A percentile compares a stretch with the other conserved stretches of the same genome.
phyloP scores from a whole-genome alignment of 768 basidiomycete genomes.

The Leucocoprinus sp. region DNA sequence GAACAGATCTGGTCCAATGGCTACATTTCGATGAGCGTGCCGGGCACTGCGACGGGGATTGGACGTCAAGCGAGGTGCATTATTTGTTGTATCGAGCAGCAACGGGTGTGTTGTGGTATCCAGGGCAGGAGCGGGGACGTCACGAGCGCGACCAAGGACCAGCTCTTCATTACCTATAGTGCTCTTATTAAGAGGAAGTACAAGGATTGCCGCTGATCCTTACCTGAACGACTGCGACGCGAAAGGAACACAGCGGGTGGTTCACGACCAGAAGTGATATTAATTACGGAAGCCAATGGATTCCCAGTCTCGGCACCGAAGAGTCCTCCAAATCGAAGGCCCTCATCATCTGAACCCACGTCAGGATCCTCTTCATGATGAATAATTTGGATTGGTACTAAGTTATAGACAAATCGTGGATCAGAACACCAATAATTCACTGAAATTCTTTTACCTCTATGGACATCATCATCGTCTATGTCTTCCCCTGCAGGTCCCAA shows the following conservation, averaged over 20 bases:
- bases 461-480: slow-evolving; percentile 55
- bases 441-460: slow-evolving; percentile 34
- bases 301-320: slow-evolving; percentile 43
- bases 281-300: slow-evolving; percentile 45
- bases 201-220: slow-evolving; percentile 15
- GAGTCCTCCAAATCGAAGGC: slow-evolving; percentile 35
- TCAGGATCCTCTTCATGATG: slow-evolving; percentile 59
- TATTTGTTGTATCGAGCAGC: slow-evolving; percentile 53
- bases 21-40: slow-evolving; percentile 48
- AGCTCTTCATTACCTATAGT: slow-evolving; percentile 48
- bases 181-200: slow-evolving; percentile 10
- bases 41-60: slow-evolving; percentile 42
- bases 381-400: slow-evolving; percentile 46
- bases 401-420: background rate
- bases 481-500: slow-evolving; percentile 40
- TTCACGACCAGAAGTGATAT: slow-evolving; percentile 32
- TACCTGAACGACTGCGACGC: slow-evolving; percentile 23
- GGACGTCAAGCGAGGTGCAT: slow-evolving; percentile 32
- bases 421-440: no score
- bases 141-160: slow-evolving; percentile 57
- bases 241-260: slow-evolving; percentile 17
- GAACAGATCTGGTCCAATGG: slow-evolving; percentile 50
- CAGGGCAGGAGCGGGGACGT: slow-evolving; percentile 39
- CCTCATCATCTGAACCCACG: slow-evolving; percentile 58
- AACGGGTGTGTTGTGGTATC: slow-evolving; percentile 80